phyloP scores from a whole-genome alignment of 208 protist species.

The Leptomonas pyrrhocoris region DNA sequence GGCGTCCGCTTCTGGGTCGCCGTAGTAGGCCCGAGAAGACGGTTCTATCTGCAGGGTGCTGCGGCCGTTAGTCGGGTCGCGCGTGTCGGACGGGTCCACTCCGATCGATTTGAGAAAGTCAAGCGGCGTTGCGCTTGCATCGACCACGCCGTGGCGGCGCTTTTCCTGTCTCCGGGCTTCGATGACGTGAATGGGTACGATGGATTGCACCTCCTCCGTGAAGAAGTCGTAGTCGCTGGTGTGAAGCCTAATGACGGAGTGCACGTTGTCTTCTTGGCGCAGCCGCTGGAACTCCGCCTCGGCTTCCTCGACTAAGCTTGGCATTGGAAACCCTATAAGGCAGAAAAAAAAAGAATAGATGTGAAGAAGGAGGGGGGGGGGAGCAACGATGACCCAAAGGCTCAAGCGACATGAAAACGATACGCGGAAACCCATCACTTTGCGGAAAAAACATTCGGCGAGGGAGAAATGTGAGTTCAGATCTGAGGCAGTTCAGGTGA shows the following conservation, averaged over 20 bases:
- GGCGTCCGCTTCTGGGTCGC: conserved; percentile 58
- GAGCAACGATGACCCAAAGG: too few relatives aligned
- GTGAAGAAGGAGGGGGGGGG: too few relatives aligned
- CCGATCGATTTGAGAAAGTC: conserved; percentile 52
- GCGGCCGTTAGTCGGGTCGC: conserved; percentile 33
- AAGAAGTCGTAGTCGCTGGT: conserved; percentile 60
- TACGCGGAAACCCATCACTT: too few relatives aligned
- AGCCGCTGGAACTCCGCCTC: conserved; percentile 30
- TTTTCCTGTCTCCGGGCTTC: conserved; percentile 36
- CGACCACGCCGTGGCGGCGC: conserved; percentile 27
- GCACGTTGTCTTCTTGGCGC: not conserved
- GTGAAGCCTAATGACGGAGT: conserved; percentile 5
- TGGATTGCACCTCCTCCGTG: conserved; percentile 24
- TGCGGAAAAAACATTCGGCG: too few relatives aligned
- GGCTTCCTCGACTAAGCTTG: conserved; percentile 23
- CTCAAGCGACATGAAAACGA: too few relatives aligned
- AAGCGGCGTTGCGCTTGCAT: conserved; percentile 30
- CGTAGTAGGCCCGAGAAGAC: conserved; percentile 54
- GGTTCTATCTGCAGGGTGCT: conserved; percentile 41
- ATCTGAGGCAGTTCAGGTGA: too few relatives aligned
- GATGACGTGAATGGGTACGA: conserved; percentile 51
- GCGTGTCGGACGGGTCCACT: conserved; percentile 45
- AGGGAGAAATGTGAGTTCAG: too few relatives aligned
- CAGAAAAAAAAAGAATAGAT: not conserved
- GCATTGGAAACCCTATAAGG: not conserved